phyloP scores from a whole-genome alignment of 176 grass and related monocot genomes.

The Typha latifolia region DNA sequence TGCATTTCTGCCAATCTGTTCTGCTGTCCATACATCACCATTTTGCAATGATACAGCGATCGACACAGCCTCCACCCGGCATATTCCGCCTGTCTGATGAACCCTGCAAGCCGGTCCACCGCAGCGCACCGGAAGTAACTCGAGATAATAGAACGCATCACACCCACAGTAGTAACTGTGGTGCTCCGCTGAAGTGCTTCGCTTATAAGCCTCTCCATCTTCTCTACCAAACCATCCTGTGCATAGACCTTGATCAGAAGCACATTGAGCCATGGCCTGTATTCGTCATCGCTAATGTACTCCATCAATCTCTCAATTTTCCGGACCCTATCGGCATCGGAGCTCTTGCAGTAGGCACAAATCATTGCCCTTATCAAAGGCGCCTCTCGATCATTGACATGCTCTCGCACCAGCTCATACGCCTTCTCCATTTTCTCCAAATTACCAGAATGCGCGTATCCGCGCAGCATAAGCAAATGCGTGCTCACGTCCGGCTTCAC shows the following conservation, averaged over 20 bases:
- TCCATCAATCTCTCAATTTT: slow-evolving; percentile 63
- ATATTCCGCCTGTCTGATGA: slow-evolving; percentile 45
- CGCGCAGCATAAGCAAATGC: slow-evolving; percentile 66
- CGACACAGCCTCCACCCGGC: slow-evolving; percentile 73
- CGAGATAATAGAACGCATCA: slow-evolving; percentile 54
- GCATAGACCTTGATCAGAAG: slow-evolving; percentile 82
- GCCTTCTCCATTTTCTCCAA: slow-evolving; percentile 69
- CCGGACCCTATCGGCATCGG: slow-evolving; percentile 40
- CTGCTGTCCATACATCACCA: slow-evolving; percentile 84
- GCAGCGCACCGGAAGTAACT: slow-evolving; percentile 50
- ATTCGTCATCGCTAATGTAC: slow-evolving; percentile 47
- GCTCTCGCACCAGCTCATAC: slow-evolving; percentile 41
- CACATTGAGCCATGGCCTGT: slow-evolving; percentile 67
- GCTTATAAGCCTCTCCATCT: slow-evolving; percentile 61
- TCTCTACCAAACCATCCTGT: slow-evolving; percentile 51
- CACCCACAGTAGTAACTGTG: slow-evolving; percentile 31
- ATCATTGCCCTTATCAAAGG: slow-evolving; percentile 64
- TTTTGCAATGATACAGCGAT: slow-evolving; percentile 86
- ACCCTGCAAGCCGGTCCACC: slow-evolving; percentile 52
- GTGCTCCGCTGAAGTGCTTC: slow-evolving; percentile 52
- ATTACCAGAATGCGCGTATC: slow-evolving; percentile 56
- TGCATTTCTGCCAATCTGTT: slow-evolving; percentile 62
- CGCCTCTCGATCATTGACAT: slow-evolving; percentile 19
- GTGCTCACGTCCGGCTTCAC: slow-evolving; percentile 57
- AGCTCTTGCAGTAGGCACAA: slow-evolving; percentile 67